Evolutionary conservation across 305 asterid genomes (phyloP).

Genomic region (Fraxinus floribunda): DNA sequence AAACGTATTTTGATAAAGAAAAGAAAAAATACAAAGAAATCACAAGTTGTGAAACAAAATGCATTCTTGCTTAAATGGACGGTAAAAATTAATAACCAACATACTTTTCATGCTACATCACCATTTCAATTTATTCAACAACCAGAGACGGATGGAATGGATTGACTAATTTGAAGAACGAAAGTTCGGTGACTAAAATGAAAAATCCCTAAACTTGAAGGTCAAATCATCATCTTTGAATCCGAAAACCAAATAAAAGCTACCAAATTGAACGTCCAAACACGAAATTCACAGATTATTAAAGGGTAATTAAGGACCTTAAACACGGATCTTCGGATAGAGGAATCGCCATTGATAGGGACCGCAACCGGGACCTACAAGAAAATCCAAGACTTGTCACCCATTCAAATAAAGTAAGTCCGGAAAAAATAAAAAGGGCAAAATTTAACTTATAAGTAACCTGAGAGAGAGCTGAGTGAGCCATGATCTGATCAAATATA

Average conservation of each 20-base stretch:
- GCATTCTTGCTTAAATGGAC: background rate
- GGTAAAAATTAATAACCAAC: no score
- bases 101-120: background rate
- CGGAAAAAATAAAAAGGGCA: background rate
- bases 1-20: background rate
- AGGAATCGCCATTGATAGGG: conserved; percentile 41
- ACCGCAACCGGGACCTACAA: conserved; percentile 51
- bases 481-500: conserved; percentile 43
- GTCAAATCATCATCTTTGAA: background rate
- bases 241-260: background rate
- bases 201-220: background rate
- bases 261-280: background rate
- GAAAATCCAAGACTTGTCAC: background rate
- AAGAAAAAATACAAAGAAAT: background rate
- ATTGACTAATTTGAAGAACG: background rate
- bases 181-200: background rate
- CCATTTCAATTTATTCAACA: background rate
- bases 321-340: conserved; percentile 41
- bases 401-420: background rate
- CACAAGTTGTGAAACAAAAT: background rate
- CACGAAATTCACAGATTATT: background rate
- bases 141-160: background rate
- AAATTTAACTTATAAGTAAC: conserved; percentile 20
- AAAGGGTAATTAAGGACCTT: conserved; percentile 37
- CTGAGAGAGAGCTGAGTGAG: conserved; percentile 40